phyloP scores from a whole-genome alignment of 2,329 filamentous ascomycete genomes.

The Phialophora verrucosa region DNA sequence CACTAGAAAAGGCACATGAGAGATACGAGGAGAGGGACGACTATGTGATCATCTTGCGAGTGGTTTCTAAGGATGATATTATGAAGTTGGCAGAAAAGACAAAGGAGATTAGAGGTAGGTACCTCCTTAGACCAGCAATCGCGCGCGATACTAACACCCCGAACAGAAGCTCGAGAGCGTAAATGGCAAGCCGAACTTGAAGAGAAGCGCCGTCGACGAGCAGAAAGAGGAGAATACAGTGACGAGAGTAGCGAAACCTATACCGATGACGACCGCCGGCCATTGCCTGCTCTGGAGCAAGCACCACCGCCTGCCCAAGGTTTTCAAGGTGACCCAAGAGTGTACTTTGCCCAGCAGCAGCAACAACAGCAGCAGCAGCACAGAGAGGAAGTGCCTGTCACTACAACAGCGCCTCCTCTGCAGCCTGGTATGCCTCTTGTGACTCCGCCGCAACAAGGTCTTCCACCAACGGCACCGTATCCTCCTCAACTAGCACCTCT shows the following conservation, averaged over 20 bases:
- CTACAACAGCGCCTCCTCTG: background rate
- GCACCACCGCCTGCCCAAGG: constrained; percentile 33
- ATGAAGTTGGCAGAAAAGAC: constrained; percentile 84
- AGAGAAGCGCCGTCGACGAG: constrained; percentile 47
- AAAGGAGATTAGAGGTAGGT: constrained; percentile 76
- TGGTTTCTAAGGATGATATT: constrained; percentile 87
- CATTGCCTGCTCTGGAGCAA: constrained; percentile 44
- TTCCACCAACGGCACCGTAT: background rate
- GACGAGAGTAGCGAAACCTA: constrained; percentile 48
- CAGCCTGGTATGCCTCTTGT: constrained; percentile 15
- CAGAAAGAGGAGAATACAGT: constrained; percentile 49
- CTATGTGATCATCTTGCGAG: constrained; percentile 89
- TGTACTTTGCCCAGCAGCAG: constrained; percentile 27
- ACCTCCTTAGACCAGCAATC: background rate
- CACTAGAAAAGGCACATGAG: constrained; percentile 83
- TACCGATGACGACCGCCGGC: constrained; percentile 41
- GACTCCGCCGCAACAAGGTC: constrained; percentile 18
- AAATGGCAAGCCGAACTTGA: constrained; percentile 44
- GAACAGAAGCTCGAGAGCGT: constrained; percentile 45
- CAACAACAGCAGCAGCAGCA: constrained; percentile 25
- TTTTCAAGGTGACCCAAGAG: constrained; percentile 31
- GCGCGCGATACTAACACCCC: constrained; percentile 16
- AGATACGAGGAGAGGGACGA: constrained; percentile 90
- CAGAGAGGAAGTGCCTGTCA: constrained; percentile 9
- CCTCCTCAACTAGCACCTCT: constrained; percentile 14